phyloP scores from a whole-genome alignment of 345 rosid species.

The Kandelia obovata region DNA sequence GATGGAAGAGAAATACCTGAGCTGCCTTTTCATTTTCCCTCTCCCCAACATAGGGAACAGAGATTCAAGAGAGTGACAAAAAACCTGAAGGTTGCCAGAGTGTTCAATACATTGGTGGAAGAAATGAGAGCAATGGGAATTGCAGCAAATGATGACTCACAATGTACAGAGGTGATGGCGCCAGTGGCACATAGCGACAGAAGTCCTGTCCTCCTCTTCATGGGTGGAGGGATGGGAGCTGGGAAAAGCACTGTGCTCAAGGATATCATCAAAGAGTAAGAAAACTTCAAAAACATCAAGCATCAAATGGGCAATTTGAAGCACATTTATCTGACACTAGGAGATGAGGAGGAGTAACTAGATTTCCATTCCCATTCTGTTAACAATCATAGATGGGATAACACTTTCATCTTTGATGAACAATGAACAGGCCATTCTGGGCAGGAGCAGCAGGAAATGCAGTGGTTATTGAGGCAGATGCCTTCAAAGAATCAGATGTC shows the following conservation, averaged over 20 bases:
- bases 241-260: conserved; percentile 96
- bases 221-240: conserved; percentile 99
- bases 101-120: conserved; percentile 69
- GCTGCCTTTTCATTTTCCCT: background rate
- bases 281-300: background rate
- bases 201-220: conserved; percentile 83
- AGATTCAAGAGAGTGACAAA: conserved; percentile 72
- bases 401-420: background rate
- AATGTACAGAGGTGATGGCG: conserved; percentile 73
- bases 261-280: conserved; percentile 70
- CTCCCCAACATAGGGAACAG: conserved; percentile 46
- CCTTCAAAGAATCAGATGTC: conserved; percentile 91
- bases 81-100: conserved; percentile 60
- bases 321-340: background rate
- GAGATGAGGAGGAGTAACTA: background rate
- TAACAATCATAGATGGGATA: background rate
- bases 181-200: conserved; percentile 68
- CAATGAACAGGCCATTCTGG: conserved; percentile 69
- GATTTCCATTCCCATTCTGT: no score
- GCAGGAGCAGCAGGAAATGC: conserved; percentile 69
- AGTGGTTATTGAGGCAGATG: conserved; percentile 88
- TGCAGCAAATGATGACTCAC: conserved; percentile 32
- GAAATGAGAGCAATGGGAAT: conserved; percentile 74
- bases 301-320: background rate
- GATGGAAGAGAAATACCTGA: no score